These are phyloP conservation scores for Moesziomyces parantarcticus DNA, from an alignment of 1,284 basidiomycete genomes.

Conservation along the genomic window DNA sequence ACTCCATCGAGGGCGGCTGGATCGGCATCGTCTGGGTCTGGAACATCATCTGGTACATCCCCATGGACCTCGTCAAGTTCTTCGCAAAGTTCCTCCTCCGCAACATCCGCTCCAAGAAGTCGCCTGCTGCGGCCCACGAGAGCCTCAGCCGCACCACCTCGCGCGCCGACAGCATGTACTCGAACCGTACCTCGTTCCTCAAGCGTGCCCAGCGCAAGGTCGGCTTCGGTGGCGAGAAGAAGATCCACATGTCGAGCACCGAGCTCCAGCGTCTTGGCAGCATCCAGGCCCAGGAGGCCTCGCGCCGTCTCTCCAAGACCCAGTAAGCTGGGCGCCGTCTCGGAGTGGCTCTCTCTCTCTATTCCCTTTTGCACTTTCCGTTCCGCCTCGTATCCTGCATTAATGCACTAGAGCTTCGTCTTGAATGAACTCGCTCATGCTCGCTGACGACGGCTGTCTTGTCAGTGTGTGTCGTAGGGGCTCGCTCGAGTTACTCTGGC, in stretches of 20 bases:
- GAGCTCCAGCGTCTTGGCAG: slow-evolving; percentile 84
- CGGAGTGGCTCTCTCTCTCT: neutral
- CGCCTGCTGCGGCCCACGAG: slow-evolving; percentile 70
- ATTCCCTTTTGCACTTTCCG: neutral
- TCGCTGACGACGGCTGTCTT: neutral
- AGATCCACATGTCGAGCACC: slow-evolving; percentile 77
- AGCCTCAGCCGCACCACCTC: slow-evolving; percentile 90
- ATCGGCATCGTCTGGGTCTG: slow-evolving; percentile 86
- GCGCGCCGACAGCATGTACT: slow-evolving; percentile 91
- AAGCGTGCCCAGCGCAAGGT: slow-evolving; percentile 84
- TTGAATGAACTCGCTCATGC: slow-evolving; percentile 5
- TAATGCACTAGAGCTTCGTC: slow-evolving; percentile 9
- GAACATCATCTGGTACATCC: slow-evolving; percentile 92
- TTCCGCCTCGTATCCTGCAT: slow-evolving; percentile 3
- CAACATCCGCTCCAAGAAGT: slow-evolving; percentile 69
- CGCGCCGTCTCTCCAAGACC: slow-evolving; percentile 77
- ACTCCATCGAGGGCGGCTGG: slow-evolving; percentile 74
- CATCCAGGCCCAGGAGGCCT: slow-evolving; percentile 82
- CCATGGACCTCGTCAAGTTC: slow-evolving; percentile 95
- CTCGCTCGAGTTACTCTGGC: slow-evolving; percentile 7
- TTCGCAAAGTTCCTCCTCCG: slow-evolving; percentile 78
- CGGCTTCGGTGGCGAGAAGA: slow-evolving; percentile 78
- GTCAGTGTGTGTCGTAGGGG: neutral
- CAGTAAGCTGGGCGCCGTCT: slow-evolving; percentile 35
- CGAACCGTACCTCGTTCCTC: slow-evolving; percentile 89